phyloP scores from a whole-genome alignment of 2,329 filamentous ascomycete species.

The Curvularia hawaiiensis region DNA sequence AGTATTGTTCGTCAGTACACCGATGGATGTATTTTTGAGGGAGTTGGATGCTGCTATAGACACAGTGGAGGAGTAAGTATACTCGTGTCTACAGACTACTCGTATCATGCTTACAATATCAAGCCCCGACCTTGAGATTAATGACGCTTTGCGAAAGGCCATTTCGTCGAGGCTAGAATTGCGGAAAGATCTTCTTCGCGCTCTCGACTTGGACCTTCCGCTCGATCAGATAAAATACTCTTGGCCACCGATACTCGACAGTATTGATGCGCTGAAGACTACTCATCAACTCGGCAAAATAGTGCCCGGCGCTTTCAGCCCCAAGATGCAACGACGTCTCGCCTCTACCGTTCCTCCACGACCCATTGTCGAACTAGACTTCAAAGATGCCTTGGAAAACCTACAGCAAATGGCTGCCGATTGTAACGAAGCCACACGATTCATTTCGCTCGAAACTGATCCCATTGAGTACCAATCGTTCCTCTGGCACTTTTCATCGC shows the following conservation, averaged over 20 bases:
- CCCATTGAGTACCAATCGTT: conserved; percentile 62
- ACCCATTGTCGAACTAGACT: conserved; percentile 79
- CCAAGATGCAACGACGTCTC: conserved; percentile 86
- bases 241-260: conserved; percentile 47
- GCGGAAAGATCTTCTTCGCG: conserved; percentile 65
- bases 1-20: conserved; percentile 65
- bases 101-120: conserved; percentile 15
- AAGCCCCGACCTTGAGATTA: conserved; percentile 37
- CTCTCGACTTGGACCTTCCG: conserved; percentile 50
- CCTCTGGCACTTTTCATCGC: conserved; percentile 73
- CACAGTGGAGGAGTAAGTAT: conserved; percentile 38
- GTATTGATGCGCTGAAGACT: conserved; percentile 61
- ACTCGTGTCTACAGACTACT: neutral
- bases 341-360: conserved; percentile 93
- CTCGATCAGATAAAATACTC: conserved; percentile 32
- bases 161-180: conserved; percentile 70
- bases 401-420: conserved; percentile 75
- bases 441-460: conserved; percentile 35
- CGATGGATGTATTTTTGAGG: conserved; percentile 41
- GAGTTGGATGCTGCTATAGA: conserved; percentile 43
- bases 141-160: conserved; percentile 55
- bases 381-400: conserved; percentile 72
- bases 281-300: conserved; percentile 67
- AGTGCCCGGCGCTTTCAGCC: conserved; percentile 82
- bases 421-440: conserved; percentile 61